A percentile compares a stretch with the other conserved stretches of the same genome.
Conservation (phyloP, 2,329 filamentous ascomycete species). For the Leptosphaerulina australis region DNA sequence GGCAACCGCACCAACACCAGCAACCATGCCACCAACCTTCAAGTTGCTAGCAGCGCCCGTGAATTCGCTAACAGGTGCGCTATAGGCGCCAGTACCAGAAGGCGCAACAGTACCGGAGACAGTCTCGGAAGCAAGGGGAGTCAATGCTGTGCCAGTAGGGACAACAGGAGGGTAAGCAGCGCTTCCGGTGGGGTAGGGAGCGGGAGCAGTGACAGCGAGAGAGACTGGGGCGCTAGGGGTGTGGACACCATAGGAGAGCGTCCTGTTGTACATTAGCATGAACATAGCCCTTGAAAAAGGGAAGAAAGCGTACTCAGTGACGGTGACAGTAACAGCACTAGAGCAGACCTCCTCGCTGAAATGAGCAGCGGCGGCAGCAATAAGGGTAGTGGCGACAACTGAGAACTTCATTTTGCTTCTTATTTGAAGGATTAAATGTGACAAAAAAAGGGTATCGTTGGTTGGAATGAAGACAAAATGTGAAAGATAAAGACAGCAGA, state of each 20-base stretch:
- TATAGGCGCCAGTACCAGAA: conserved; percentile 31
- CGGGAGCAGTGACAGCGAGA: conserved; percentile 26
- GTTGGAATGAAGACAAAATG: conserved; percentile 12
- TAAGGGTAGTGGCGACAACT: conserved; percentile 33
- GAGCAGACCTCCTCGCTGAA: conserved; percentile 31
- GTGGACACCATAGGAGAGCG: conserved; percentile 24
- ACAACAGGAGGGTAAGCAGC: conserved; percentile 16
- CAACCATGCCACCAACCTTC: conserved; percentile 41
- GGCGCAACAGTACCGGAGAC: conserved; percentile 28
- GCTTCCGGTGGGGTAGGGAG: conserved; percentile 38
- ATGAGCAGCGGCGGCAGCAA: conserved; percentile 34
- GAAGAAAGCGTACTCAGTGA: conserved; percentile 34
- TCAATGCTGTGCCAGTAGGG: conserved; percentile 23
- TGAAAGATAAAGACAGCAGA: conserved; percentile 10
- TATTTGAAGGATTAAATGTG: conserved; percentile 7
- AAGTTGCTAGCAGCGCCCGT: conserved; percentile 40
- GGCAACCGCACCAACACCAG: conserved; percentile 44
- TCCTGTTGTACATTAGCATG: conserved; percentile 18
- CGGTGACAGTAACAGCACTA: conserved; percentile 32
- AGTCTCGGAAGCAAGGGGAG: conserved; percentile 16
- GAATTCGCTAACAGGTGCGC: conserved; percentile 34
- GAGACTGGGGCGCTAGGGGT: conserved; percentile 30
- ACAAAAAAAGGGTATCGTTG: conserved; percentile 12
- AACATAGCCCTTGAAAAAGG: not conserved
- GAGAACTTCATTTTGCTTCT: conserved; percentile 42